Conservation (phyloP, 2,329 filamentous ascomycete genomes). For the Penicillium sclerotigenum region DNA sequence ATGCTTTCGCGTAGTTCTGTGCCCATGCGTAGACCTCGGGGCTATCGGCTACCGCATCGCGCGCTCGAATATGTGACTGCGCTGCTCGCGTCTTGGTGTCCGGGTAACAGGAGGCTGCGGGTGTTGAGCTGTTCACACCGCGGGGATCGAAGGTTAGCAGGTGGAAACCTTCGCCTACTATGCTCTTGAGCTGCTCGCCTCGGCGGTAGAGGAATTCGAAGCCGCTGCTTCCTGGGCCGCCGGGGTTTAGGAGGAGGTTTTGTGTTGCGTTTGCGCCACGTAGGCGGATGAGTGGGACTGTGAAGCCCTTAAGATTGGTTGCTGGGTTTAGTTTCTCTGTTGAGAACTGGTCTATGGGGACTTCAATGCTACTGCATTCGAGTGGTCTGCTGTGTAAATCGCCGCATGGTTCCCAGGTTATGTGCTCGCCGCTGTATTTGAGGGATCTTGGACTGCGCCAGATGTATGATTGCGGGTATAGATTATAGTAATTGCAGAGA, state of each 20-base stretch:
- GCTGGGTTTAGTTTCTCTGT: slow-evolving; percentile 32
- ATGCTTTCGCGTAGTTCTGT: slow-evolving; percentile 43
- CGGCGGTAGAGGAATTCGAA: slow-evolving; percentile 36
- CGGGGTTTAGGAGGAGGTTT: slow-evolving; percentile 49
- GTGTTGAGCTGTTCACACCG: slow-evolving; percentile 42
- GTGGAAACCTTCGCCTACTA: slow-evolving; percentile 47
- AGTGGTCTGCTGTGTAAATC: slow-evolving; percentile 35
- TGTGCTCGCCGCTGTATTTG: slow-evolving; percentile 27
- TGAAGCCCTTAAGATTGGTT: slow-evolving; percentile 29
- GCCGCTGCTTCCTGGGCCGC: slow-evolving; percentile 50
- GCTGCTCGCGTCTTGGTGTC: slow-evolving; percentile 32
- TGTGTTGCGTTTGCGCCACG: slow-evolving; percentile 44
- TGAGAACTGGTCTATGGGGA: slow-evolving; percentile 50
- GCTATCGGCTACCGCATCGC: slow-evolving; percentile 15
- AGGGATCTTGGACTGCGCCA: not conserved
- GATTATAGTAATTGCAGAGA: not conserved
- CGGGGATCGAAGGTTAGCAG: slow-evolving; percentile 50
- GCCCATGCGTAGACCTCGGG: slow-evolving; percentile 44
- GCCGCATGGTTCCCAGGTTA: slow-evolving; percentile 44
- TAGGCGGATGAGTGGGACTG: slow-evolving; percentile 47
- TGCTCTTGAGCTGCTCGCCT: slow-evolving; percentile 38
- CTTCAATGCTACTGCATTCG: slow-evolving; percentile 46
- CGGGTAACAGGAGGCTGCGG: slow-evolving; percentile 43
- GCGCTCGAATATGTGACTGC: slow-evolving; percentile 29
- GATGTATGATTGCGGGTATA: not conserved